Evolutionary conservation across 805 yeast genomes (phyloP).

Genomic region (Kodamaea fukazawae): DNA sequence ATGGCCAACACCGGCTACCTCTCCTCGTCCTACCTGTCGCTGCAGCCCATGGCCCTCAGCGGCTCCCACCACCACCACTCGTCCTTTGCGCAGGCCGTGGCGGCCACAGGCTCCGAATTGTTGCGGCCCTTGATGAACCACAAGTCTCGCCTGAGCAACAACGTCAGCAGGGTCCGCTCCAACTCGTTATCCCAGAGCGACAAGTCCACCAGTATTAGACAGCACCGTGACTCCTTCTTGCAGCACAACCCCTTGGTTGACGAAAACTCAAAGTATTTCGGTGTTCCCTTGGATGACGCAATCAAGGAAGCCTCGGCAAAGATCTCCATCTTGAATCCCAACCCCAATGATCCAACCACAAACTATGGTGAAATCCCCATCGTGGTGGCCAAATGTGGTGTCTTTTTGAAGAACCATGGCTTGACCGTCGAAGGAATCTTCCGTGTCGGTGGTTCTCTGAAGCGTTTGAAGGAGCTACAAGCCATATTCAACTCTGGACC

Average conservation of each 20-base stretch:
- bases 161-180: slow-evolving; percentile 38
- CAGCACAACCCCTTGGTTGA: slow-evolving; percentile 42
- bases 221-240: slow-evolving; percentile 51
- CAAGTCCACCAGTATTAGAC: slow-evolving; percentile 34
- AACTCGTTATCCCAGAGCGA: slow-evolving; percentile 33
- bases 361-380: slow-evolving; percentile 88
- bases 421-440: slow-evolving; percentile 86
- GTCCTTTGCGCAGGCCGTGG: slow-evolving; percentile 9
- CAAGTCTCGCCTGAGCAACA: slow-evolving; percentile 50
- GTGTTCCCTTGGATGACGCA: slow-evolving; percentile 71
- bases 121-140: slow-evolving; percentile 49
- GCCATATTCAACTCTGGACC: slow-evolving; percentile 83
- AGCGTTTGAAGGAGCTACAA: slow-evolving; percentile 84
- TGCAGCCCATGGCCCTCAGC: slow-evolving; percentile 3
- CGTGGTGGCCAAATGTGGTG: slow-evolving; percentile 94
- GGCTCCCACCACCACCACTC: slow-evolving; percentile 5
- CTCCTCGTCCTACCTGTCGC: slow-evolving; percentile 7
- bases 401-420: slow-evolving; percentile 73
- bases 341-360: slow-evolving; percentile 54
- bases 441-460: slow-evolving; percentile 87
- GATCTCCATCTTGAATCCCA: slow-evolving; percentile 56
- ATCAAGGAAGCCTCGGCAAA: slow-evolving; percentile 73
- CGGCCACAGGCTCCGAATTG: slow-evolving; percentile 18
- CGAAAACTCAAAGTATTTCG: slow-evolving; percentile 63
- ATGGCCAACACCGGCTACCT: slow-evolving; percentile 4